Evolutionary conservation across 2,329 filamentous ascomycete species (phyloP), one percentile per base, ranked within the genome.

Genomic region (Calonectria montana): DNA sequence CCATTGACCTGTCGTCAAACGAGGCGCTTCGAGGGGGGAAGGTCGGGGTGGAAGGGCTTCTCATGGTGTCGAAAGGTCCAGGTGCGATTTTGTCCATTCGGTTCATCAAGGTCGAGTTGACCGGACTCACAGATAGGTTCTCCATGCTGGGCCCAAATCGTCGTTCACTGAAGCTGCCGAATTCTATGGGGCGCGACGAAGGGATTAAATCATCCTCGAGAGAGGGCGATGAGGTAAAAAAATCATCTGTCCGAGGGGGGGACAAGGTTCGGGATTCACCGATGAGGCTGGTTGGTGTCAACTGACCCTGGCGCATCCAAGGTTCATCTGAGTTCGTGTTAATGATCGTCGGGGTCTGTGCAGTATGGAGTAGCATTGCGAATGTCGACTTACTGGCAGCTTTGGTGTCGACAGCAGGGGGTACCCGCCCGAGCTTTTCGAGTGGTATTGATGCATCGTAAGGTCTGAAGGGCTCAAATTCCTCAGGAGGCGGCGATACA

Each of bases 1-100:
- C 70, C 18, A 74, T 72, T 37, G 27, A 23, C 41, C 73, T 73
- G 65, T 70, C 78, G 9, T 79, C 74, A 16, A 75, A 66, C 4
- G 82, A 83, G 10, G 61, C 64, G 55, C 77, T 81, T n/a, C 77
- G 77, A 4, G 77, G 76, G 4, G 82, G 77, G 37, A 84, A 83
- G 1, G 81, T 79, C 48, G 85, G 84, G 16, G 80, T 78, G 4
- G 82, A 79, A 35, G 81, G 78, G 45, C 82, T 84, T 75, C 83
- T 82, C 73, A 79, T 83, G 37, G 87, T 81, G 74, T 91, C 90
- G 76, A 94, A 94, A 0, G 92, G 92, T 0, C 91, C 92, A 1
- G 92, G 90, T 1, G 90, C 87, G 78, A 94, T 92, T 10, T 85
- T 88, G 75, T 94, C 89, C 87, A 94, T 90, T 64, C 91, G 88